Evolutionary conservation across 2,329 filamentous ascomycete species (phyloP), one percentile per base, ranked within the genome.

Genomic region (Trichophyton mentagrophytes): DNA sequence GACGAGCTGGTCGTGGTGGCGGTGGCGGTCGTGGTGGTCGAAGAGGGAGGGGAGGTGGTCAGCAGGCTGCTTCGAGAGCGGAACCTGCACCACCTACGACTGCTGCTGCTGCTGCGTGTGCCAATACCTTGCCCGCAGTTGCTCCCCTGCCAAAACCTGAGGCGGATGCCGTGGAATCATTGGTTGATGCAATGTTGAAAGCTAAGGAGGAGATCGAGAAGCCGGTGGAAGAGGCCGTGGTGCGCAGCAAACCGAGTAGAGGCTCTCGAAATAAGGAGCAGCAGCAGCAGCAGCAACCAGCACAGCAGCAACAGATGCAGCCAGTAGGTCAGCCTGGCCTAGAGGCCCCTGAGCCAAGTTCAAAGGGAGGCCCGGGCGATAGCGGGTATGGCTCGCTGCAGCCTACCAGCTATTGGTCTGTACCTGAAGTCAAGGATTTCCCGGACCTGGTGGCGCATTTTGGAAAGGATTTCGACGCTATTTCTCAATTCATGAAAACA

Each of bases 361-460:
- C 40, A 20, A 36, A 53, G 22, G 33, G 27, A 22, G 59, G 49
- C 49, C 42, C 30, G 25, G 8, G 46, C 6, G 62, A 61, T 33
- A 55, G 58, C 38, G 69, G 69, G 2, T 76, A 75, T 65, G 72
- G 71, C 13, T 71, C 71, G 8, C 65, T 73, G 62, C 74, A 76
- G 59, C 74, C 77, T 33, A 78, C 76, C 3, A 79, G 78, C 61
- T 80, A 80, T 66, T 80, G 78, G 78, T 80, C 78, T 62, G 78
- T 79, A 15, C 76, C 76, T 11, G 78, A 80, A 64, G 73, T 76
- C 64, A 70, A 72, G 42, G 76, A 79, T 63, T 79, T 80, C 61
- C 73, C 74, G 1, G 70, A 71, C 13, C 66, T 79, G 47, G 66
- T 80, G 42, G 71, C 70, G 15, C 74, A 79, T 64, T 80, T 76